Conservation (phyloP, 768 basidiomycete species). For the Bullera alba region DNA sequence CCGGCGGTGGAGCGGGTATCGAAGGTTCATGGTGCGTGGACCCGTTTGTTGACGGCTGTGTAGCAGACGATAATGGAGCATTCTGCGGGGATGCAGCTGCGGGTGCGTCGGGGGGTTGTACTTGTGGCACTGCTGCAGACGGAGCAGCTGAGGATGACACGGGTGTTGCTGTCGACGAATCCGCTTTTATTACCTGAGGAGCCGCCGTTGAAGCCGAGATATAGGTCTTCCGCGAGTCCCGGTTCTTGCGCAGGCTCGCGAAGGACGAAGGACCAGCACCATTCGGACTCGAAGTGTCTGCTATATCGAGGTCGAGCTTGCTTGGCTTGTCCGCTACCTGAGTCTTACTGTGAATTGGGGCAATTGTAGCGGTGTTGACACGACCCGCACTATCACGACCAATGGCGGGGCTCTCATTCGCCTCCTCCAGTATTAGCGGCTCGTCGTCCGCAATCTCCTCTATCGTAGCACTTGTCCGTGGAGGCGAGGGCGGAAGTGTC, state of each 20-base stretch:
- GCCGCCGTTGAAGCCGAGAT: not conserved
- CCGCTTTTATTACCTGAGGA: too few relatives aligned
- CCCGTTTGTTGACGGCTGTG: not conserved
- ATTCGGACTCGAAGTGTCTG: too few relatives aligned
- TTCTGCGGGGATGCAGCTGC: not conserved
- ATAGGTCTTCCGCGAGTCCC: conserved; percentile 1
- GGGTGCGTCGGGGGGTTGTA: not conserved
- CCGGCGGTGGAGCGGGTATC: conserved; percentile 7
- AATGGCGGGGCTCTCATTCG: too few relatives aligned
- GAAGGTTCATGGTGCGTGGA: not conserved
- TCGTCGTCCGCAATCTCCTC: not conserved
- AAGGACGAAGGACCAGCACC: conserved; percentile 1
- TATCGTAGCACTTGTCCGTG: not conserved
- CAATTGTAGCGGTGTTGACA: too few relatives aligned
- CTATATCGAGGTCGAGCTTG: not conserved
- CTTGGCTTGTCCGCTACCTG: not conserved
- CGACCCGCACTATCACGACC: too few relatives aligned
- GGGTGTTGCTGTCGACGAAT: not conserved
- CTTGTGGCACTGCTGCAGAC: not conserved
- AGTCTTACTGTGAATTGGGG: too few relatives aligned
- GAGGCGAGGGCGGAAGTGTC: not conserved
- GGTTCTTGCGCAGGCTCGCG: conserved; percentile 1
- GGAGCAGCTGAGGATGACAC: not conserved
- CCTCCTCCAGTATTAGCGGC: too few relatives aligned
- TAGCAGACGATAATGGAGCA: not conserved